Evolutionary conservation across 2,329 filamentous ascomycete species (phyloP), one percentile per base, ranked within the genome.

Genomic region (Aspergillaceae sp.): DNA sequence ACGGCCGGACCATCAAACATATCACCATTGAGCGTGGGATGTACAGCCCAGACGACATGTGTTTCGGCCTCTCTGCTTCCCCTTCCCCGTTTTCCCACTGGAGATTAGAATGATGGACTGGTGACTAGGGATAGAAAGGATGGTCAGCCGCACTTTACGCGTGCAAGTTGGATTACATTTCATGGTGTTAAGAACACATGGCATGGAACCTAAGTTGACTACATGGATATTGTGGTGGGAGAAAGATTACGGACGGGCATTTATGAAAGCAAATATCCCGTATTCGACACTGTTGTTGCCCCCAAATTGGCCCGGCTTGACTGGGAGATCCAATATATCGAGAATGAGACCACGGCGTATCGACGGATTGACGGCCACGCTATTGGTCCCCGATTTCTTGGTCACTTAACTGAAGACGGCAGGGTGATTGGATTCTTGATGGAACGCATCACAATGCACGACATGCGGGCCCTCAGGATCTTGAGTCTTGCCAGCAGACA

Each of bases 381-480:
- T 10, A 66, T 72, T 27, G 65, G 60, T 7, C 69, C 69, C 2
- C 45, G 48, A 32, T 69, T 73, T 44, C 56, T 71, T 4, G 69
- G 60, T 2, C 65, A 71, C 41, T 48, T 72, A 32, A 62, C 51
- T 2, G 69, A 73, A 51, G 50, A 60, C 3, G 64, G 59, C 2
- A 54, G 68, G 33, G 61, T 68, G 9, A 69, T 72, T 42, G 66
- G 68, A 5, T 68, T 73, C 47, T 38, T 71, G 7, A 54, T 69
- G 44, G 64, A 67, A 50, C 47, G 49, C 4, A 53, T 63, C 5
- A 37, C 38, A 28, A 53, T 56, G 56, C 53, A 29, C 51, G 55
- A 7, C 56, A 62, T 40, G 59, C 57, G 7, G 48, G 50, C 3
- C 27, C 43, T 40, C 6, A 52, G 27, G 59, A 63, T 45, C 4